These are phyloP conservation scores for Conticribra weissflogii DNA, from an alignment of 108 stramenopile genomes.

Conservation along the genomic window DNA sequence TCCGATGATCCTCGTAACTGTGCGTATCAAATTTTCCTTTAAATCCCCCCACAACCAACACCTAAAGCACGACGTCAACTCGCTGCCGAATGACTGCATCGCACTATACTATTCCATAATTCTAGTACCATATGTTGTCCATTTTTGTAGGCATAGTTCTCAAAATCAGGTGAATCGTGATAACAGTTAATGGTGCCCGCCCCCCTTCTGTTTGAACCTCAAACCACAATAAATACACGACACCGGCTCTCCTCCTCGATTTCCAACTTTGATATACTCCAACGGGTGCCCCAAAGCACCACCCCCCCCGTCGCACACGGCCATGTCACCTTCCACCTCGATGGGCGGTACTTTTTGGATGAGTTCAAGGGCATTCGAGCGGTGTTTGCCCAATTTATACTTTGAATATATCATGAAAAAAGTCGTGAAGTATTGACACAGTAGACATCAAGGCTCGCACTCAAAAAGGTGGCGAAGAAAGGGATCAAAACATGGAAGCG, in stretches of 20 bases:
- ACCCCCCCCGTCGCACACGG: slow-evolving; percentile 95
- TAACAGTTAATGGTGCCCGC: slow-evolving; percentile 18
- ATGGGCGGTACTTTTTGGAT: slow-evolving; percentile 85
- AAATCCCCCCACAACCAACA: no score
- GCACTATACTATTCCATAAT: not conserved
- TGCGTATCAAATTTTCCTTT: no score
- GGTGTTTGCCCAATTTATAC: slow-evolving; percentile 90
- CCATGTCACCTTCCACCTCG: slow-evolving; percentile 90
- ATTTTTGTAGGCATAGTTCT: not conserved
- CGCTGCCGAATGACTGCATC: no score
- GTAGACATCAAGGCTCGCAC: not conserved
- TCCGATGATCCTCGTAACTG: no score
- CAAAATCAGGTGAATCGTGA: no score
- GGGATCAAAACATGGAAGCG: no score
- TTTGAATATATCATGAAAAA: slow-evolving; percentile 11
- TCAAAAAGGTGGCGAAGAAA: not conserved
- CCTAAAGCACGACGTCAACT: no score
- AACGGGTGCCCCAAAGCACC: slow-evolving; percentile 96
- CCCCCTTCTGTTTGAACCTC: slow-evolving; percentile 55
- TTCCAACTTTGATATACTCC: slow-evolving; percentile 86
- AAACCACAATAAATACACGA: slow-evolving; percentile 86
- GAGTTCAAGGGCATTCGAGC: slow-evolving; percentile 94
- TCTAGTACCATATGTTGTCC: not conserved
- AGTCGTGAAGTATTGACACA: not conserved
- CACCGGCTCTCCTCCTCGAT: slow-evolving; percentile 60